Evolutionary conservation across 192 early-diverging fungal species (phyloP), one percentile per base, ranked within the genome.

Genomic region (Entomortierella lignicola): DNA sequence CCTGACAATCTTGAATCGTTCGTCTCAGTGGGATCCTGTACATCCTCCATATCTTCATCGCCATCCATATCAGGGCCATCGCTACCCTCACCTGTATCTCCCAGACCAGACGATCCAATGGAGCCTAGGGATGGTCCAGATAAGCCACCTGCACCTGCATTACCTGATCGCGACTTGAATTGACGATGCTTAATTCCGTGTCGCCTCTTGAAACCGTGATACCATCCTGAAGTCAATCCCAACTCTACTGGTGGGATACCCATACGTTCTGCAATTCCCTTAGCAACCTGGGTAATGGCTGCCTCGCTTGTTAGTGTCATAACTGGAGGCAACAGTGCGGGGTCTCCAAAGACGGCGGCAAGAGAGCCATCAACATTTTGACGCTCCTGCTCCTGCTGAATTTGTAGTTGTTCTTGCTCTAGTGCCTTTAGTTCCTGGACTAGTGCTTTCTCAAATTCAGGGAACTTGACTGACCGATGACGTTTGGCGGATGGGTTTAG

Each of bases 101-200:
- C 53, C 29, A 39, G 51, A 48, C 37, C 55, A 18, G 54, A 21
- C 6, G 47, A n/a, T 23, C 39, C 27, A 43, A 61, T 60, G 12
- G 58, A 60, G 30, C 41, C 59, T 20, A 57, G 39, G 11, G 44
- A 41, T 10, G 74, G 29, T 26, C 41, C 48, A 4, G 25, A 55
- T 25, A 60, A 60, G 48, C 61, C 67, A 50, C 48, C 39, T n/a
- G 48, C 17, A n/a, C 51, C 20, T 21, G 59, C 2, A 29, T 15
- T 62, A 15, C 42, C 57, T 34, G 62, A 53, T 44, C 68, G 61
- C 5, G 67, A 42, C 51, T 79, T 79, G 51, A 79, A 62, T 41
- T 79, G 75, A 18, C 75, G 75, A 70, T 79, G 75, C 61, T 79
- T 79, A 62, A 79, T 79, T 23, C 75, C 75, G 25, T 79, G 75